These are phyloP conservation scores for Teratosphaeria zuluensis DNA, from an alignment of 2,329 filamentous ascomycete species.

Conservation along the genomic window DNA sequence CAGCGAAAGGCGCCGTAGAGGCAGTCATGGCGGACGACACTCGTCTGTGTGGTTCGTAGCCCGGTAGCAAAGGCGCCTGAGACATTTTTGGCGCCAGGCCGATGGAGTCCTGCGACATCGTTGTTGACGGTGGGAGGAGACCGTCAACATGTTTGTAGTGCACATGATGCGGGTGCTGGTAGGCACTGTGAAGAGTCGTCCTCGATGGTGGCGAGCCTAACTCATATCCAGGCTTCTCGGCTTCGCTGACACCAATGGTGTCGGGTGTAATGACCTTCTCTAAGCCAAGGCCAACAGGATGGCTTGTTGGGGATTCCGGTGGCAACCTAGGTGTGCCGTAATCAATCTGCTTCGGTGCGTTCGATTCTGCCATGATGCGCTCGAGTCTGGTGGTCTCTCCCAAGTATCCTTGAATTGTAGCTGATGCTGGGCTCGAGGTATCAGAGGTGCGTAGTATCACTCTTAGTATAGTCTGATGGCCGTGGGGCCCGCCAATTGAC, in stretches of 20 bases:
- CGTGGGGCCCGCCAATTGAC: not conserved
- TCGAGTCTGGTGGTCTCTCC: not conserved
- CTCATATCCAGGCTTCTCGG: not conserved
- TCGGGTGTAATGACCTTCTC: not conserved
- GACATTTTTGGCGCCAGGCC: not conserved
- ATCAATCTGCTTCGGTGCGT: not conserved
- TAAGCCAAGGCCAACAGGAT: not conserved
- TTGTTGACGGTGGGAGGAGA: not conserved
- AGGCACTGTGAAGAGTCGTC: not conserved
- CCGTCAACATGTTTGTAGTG: not conserved
- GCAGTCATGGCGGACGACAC: not conserved
- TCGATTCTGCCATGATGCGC: not conserved
- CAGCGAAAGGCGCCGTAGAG: slow-evolving; percentile 2
- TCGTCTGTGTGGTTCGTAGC: not conserved
- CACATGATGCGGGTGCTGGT: not conserved
- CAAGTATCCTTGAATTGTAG: not conserved
- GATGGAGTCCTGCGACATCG: not conserved
- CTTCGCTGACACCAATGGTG: not conserved
- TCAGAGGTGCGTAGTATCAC: not conserved
- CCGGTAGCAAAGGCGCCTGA: not conserved
- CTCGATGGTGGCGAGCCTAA: not conserved
- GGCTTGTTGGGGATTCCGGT: not conserved
- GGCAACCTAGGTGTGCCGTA: not conserved
- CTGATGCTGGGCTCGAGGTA: not conserved
- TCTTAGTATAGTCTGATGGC: not conserved